Conservation (phyloP, 202 grass and related monocot species). For the Setaria italica region DNA sequence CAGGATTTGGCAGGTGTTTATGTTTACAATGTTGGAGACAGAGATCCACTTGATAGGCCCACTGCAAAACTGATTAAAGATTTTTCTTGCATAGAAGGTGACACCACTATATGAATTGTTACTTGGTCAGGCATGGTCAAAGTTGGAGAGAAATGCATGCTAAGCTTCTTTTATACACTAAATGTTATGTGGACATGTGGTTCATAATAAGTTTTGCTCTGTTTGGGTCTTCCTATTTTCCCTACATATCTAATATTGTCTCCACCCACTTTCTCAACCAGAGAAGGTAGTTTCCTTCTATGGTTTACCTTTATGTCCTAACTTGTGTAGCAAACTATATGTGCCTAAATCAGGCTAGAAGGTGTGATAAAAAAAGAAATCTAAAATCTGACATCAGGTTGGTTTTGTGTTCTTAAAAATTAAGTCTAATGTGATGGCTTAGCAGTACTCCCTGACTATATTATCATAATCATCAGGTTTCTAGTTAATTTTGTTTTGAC, state of each 20-base stretch:
- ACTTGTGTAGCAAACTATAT: neutral
- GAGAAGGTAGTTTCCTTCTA: conserved; percentile 23
- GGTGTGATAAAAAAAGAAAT: neutral
- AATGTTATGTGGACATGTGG: neutral
- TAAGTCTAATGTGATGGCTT: neutral
- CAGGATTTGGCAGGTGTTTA: conserved; percentile 87
- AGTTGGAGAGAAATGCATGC: conserved; percentile 20
- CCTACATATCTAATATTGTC: neutral
- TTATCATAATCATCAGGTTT: conserved; percentile 35
- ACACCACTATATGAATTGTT: conserved; percentile 24
- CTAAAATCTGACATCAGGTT: neutral
- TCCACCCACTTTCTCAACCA: conserved; percentile 1
- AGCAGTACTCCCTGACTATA: neutral
- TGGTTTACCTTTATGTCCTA: neutral
- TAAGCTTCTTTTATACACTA: conserved; percentile 11
- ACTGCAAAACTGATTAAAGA: conserved; percentile 89
- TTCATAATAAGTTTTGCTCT: neutral
- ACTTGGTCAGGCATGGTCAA: conserved; percentile 14
- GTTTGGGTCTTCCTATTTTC: neutral
- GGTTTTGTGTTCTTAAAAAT: conserved; percentile 6
- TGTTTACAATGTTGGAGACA: conserved; percentile 87
- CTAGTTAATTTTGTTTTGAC: conserved; percentile 22
- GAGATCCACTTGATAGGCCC: conserved; percentile 80
- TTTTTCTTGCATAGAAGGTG: conserved; percentile 84
- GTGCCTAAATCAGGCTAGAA: conserved; percentile 12